A percentile compares a stretch with the other conserved stretches of the same genome.
phyloP scores from a whole-genome alignment of 768 basidiomycete genomes.

The Lactarius vividus region DNA sequence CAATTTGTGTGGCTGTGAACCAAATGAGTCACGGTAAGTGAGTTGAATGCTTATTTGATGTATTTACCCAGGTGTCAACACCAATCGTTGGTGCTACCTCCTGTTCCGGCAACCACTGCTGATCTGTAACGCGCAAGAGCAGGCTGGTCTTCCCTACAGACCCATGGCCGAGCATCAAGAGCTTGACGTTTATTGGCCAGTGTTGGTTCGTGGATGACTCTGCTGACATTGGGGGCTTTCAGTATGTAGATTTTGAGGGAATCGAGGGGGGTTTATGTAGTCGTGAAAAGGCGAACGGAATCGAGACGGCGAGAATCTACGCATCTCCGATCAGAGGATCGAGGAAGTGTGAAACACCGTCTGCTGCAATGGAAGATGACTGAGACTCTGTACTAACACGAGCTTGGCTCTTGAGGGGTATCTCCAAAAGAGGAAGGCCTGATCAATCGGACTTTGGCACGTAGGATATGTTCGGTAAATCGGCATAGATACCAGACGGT shows the following conservation, averaged over 20 bases:
- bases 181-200: slow-evolving; percentile 67
- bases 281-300: background rate
- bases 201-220: background rate
- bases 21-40: background rate
- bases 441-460: background rate
- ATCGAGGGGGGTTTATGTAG: background rate
- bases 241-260: background rate
- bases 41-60: background rate
- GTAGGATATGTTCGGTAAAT: background rate
- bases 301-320: background rate
- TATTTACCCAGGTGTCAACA: slow-evolving; percentile 74
- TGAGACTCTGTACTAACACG: background rate
- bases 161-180: slow-evolving; percentile 78
- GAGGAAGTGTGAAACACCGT: background rate
- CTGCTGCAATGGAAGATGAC: background rate
- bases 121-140: slow-evolving; percentile 88
- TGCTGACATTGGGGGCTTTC: background rate
- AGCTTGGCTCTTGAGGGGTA: background rate
- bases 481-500: background rate
- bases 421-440: background rate
- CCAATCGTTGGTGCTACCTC: slow-evolving; percentile 81
- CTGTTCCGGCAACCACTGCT: slow-evolving; percentile 89
- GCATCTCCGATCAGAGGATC: background rate
- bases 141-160: slow-evolving; percentile 92
- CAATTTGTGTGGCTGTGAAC: slow-evolving; percentile 78